These are phyloP conservation scores for Tricholoma matsutake DNA, from an alignment of 768 basidiomycete species.

Conservation along the genomic window DNA sequence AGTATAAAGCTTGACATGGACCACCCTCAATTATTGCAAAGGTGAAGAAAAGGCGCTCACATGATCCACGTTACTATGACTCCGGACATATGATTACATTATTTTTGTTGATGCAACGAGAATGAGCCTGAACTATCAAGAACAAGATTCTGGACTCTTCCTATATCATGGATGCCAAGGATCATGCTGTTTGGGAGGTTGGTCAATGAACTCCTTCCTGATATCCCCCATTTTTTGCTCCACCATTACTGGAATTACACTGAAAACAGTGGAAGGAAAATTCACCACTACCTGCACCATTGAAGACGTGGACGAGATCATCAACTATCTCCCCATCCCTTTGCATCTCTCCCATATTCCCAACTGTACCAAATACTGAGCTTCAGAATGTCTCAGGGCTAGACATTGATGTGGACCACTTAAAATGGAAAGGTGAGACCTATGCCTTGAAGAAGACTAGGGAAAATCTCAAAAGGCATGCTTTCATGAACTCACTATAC, in stretches of 20 bases:
- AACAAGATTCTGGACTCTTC: not conserved
- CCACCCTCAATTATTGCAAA: not conserved
- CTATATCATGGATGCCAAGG: not conserved
- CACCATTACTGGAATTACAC: conserved; percentile 1
- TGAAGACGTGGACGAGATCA: conserved; percentile 4
- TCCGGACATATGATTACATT: not conserved
- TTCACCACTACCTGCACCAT: not conserved
- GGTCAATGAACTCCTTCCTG: not conserved
- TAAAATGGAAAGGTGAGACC: conserved; percentile 2
- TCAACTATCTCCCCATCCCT: conserved; percentile 4
- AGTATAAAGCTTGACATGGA: not conserved
- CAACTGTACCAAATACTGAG: conserved; percentile 2
- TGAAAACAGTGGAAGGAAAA: conserved; percentile 1
- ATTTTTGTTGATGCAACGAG: not conserved
- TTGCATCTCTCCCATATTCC: conserved; percentile 1
- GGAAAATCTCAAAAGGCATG: not conserved
- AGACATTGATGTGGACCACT: conserved; percentile 1
- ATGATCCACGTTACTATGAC: not conserved
- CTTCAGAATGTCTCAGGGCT: not conserved
- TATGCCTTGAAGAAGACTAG: conserved; percentile 2
- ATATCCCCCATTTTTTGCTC: not conserved
- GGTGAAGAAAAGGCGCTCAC: not conserved
- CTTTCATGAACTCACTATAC: not conserved
- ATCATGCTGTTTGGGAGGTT: not conserved
- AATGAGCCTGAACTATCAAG: not conserved